Evolutionary conservation across 1,284 basidiomycete genomes (phyloP).

Genomic region (Papiliotrema laurentii): DNA sequence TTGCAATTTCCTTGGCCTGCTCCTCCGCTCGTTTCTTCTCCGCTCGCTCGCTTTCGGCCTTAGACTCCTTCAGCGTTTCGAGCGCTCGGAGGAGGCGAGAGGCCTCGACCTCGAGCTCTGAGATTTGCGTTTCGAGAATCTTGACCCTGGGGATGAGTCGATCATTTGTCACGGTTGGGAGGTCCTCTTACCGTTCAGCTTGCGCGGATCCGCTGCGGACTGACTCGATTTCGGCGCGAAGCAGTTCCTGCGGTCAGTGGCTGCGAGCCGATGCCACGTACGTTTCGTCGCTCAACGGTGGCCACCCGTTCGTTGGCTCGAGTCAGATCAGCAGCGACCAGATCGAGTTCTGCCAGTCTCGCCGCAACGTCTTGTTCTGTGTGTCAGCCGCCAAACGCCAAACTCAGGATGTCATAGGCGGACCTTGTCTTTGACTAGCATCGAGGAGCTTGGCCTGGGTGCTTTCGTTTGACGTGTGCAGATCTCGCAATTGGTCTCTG

Average conservation of each 20-base stretch:
- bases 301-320: conserved; percentile 88
- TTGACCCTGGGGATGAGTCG: conserved; percentile 56
- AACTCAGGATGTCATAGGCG: conserved; percentile 7
- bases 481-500: conserved; percentile 80
- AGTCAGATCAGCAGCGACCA: conserved; percentile 87
- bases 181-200: conserved; percentile 59
- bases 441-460: conserved; percentile 87
- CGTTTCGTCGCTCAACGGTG: conserved; percentile 86
- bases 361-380: conserved; percentile 86
- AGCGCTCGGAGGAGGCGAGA: conserved; percentile 64
- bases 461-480: conserved; percentile 83
- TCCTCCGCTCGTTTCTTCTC: conserved; percentile 61
- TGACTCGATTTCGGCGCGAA: conserved; percentile 87
- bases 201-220: conserved; percentile 74
- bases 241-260: conserved; percentile 62
- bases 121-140: conserved; percentile 64
- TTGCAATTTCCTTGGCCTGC: conserved; percentile 57
- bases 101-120: conserved; percentile 68
- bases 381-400: conserved; percentile 8
- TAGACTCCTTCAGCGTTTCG: conserved; percentile 62
- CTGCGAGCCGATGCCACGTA: conserved; percentile 42
- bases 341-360: conserved; percentile 83
- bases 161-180: not conserved
- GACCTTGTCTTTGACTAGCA: conserved; percentile 81
- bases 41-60: conserved; percentile 53